Percentiles rank a stretch among this genome's conserved stretches.
phyloP scores from a whole-genome alignment of 2,329 filamentous ascomycete species.

The Exophiala viscosa region DNA sequence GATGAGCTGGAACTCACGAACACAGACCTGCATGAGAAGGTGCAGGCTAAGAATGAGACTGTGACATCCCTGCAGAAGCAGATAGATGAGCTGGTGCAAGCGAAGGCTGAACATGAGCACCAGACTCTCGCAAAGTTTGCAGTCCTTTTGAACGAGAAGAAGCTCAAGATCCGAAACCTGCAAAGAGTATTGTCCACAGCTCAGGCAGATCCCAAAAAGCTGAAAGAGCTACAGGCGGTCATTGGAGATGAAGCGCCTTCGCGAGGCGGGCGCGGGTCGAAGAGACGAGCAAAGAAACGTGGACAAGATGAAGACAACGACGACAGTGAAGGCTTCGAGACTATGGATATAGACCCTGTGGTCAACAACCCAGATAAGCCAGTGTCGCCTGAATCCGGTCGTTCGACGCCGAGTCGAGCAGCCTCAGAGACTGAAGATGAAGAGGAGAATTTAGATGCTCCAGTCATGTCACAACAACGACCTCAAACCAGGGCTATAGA shows the following conservation, averaged over 20 bases:
- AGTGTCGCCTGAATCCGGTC: slow-evolving; percentile 9
- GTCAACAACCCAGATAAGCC: slow-evolving; percentile 2
- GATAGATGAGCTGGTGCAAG: slow-evolving; percentile 55
- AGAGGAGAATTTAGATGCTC: slow-evolving; percentile 16
- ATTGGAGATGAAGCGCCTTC: slow-evolving; percentile 31
- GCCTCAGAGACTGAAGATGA: slow-evolving; percentile 11
- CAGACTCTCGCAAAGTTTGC: slow-evolving; percentile 57
- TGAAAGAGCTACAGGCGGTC: slow-evolving; percentile 31
- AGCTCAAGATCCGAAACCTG: slow-evolving; percentile 62
- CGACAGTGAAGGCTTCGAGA: slow-evolving; percentile 26
- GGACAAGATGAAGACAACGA: slow-evolving; percentile 11
- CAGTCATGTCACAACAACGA: background rate
- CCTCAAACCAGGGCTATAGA: slow-evolving; percentile 5
- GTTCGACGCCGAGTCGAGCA: slow-evolving; percentile 9
- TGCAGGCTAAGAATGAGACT: slow-evolving; percentile 46
- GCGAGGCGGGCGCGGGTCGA: slow-evolving; percentile 17
- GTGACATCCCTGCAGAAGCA: slow-evolving; percentile 52
- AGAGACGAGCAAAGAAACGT: slow-evolving; percentile 18
- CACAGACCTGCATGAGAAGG: slow-evolving; percentile 39
- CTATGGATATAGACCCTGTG: slow-evolving; percentile 14
- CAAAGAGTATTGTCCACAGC: slow-evolving; percentile 53
- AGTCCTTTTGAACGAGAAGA: slow-evolving; percentile 59
- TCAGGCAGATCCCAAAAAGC: slow-evolving; percentile 39
- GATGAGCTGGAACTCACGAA: slow-evolving; percentile 41
- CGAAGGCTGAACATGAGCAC: slow-evolving; percentile 56